Evolutionary conservation across 768 basidiomycete species (phyloP).

Genomic region (Phanerodontia chrysosporium): DNA sequence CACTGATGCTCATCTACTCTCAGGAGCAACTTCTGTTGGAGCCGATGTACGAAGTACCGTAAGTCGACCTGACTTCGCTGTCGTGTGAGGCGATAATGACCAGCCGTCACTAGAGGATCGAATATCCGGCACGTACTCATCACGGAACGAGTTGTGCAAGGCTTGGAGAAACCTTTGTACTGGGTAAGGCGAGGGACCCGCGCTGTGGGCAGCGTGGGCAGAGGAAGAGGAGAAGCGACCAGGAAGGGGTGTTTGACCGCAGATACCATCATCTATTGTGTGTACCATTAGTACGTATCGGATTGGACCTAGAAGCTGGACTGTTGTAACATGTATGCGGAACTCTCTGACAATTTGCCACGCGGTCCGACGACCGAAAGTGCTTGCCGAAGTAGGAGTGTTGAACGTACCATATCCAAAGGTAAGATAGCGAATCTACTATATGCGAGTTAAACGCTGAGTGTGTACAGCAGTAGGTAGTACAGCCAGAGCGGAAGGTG

Average conservation of each 20-base stretch:
- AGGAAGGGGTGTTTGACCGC: not conserved
- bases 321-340: not conserved
- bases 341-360: not conserved
- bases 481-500: constrained; percentile 4
- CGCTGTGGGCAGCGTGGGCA: constrained; percentile 78
- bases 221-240: constrained; percentile 47
- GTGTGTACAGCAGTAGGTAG: constrained; percentile 8
- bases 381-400: not conserved
- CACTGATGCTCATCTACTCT: too few species aligned
- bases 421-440: constrained; percentile 6
- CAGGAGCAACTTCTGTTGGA: constrained; percentile 82
- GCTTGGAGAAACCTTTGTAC: constrained; percentile 61
- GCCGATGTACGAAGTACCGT: constrained; percentile 92
- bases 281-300: not conserved
- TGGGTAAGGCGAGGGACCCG: constrained; percentile 67
- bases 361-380: not conserved
- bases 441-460: constrained; percentile 2
- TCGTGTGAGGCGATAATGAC: not conserved
- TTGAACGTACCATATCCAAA: not conserved
- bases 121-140: constrained; percentile 81
- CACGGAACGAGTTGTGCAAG: constrained; percentile 64
- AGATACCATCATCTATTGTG: constrained; percentile 9
- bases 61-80: constrained; percentile 34
- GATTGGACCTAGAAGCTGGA: not conserved
- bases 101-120: constrained; percentile 18